Evolutionary conservation across 345 rosid species (phyloP), one percentile per base, ranked within the genome.

Genomic region (Raphanus raphanistrum): DNA sequence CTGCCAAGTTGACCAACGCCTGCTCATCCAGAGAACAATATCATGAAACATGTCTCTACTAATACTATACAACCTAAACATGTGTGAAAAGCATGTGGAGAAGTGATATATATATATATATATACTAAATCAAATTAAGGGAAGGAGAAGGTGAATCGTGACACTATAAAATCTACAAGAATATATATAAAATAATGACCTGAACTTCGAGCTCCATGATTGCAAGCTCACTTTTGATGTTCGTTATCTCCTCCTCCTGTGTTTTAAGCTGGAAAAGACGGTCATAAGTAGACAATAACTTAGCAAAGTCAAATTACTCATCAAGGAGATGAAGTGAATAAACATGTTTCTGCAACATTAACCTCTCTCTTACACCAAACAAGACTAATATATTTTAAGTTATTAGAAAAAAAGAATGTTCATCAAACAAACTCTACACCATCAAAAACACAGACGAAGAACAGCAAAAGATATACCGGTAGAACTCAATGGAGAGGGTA

Each of bases 221-320:
- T 61, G 97, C 93, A 81, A 94, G 90, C 62, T 92, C 93, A 3
- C 86, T 82, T 86, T 92, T 92, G 86, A 89, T 90, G 84, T 76
- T 84, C 48, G 81, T 70, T 76, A 94, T 70, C 17, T 88, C 88
- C 66, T 83, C 84, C 72, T 92, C 96, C 83, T 81, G 82, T 25
- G 68, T 74, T 41, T 77, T 77, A 15, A 94, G 84, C 97, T 94
- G 88, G 71, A 48, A 73, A 48, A 52, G 15, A 21, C 57, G 8
- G 48, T 32, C 66, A 38, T n/a, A 60, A 12, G 4, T 9, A 38
- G 13, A 1, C 45, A 62, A 38, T 31, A 36, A 21, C 21, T n/a
- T n/a, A 36, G 11, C 4, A 0, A 41, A 41, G 48, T 2, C n/a
- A 2, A 33, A 33, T 33, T 5, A 33, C 8, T 29, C 32, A 55